Evolutionary conservation across 1,139 yeast genomes (phyloP), one percentile per base, ranked within the genome.

Genomic region (Spencermartinsiella ligniputridi): DNA sequence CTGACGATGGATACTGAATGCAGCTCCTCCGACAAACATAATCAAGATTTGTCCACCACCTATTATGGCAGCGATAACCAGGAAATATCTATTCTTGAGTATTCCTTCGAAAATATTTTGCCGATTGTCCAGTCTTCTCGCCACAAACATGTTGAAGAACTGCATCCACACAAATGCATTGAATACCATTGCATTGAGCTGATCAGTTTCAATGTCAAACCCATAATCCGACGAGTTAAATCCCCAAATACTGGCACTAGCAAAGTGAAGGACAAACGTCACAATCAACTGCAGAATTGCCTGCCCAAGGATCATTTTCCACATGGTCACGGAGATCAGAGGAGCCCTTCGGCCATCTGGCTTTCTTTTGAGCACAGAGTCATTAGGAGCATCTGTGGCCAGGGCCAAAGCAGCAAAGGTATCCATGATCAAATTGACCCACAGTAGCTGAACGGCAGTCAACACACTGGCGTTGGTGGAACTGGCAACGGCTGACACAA

Each of bases 401-500:
- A 92, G 75, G 0, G 98, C 99, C 57, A 92, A 74, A 2, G 99
- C 98, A 3, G 98, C 99, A 53, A 92, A 76, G 0, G 98, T 92
- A 65, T 92, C 99, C 99, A 92, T 92, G 59, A 92, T 92, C 65
- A 92, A 74, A 66, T 92, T 92, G 41, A 92, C 97, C 99, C 99
- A 92, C 53, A 92, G 74, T 57, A 92, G 77, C 68, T 92, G 98
- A 38, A 92, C 98, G 0, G 99, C 98, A 32, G 97, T 90, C 61
- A 92, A 74, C 3, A 92, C 98, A 3, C 97, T 86, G 41, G 76
- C 69, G 56, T 89, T 90, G 41, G 81, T 82, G 25, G 78, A 66
- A 3, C 90, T 80, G 1, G 92, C 88, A 43, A 92, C 94, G 3
- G 98, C 95, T 32, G 97, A 85, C 22, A 92, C 87, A 71, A 94